These are phyloP conservation scores for Penicillium sumatraense DNA, from an alignment of 2,329 filamentous ascomycete species.

Conservation along the genomic window DNA sequence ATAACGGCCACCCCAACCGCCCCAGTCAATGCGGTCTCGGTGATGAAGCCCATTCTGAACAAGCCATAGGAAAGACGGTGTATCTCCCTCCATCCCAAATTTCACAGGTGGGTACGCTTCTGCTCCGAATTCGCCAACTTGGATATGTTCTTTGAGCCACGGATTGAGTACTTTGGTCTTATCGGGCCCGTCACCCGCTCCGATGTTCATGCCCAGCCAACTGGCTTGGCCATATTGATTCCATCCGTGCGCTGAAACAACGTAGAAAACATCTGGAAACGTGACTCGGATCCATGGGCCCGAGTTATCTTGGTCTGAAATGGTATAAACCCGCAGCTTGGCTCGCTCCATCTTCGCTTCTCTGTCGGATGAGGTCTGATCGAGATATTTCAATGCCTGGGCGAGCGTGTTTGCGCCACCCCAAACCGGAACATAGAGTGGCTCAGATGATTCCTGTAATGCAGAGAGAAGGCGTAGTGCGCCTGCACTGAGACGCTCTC, in stretches of 20 bases:
- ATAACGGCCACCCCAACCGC: conserved; percentile 49
- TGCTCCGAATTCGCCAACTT: conserved; percentile 53
- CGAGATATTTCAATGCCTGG: conserved; percentile 47
- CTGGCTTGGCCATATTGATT: conserved; percentile 59
- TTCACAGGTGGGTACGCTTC: conserved; percentile 51
- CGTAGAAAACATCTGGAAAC: conserved; percentile 62
- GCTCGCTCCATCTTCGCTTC: conserved; percentile 42
- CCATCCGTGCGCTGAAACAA: conserved; percentile 60
- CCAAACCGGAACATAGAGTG: conserved; percentile 57
- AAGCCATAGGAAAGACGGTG: conserved; percentile 46
- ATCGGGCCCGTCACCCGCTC: conserved; percentile 56
- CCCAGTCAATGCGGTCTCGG: conserved; percentile 46
- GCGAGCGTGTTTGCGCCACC: conserved; percentile 58
- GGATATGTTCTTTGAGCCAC: conserved; percentile 60
- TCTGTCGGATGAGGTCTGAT: conserved; percentile 3
- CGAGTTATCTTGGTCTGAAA: conserved; percentile 64
- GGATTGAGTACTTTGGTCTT: conserved; percentile 52
- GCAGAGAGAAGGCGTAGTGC: background rate
- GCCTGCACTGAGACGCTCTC: background rate
- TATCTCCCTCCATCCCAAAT: conserved; percentile 58
- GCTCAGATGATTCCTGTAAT: conserved; percentile 35
- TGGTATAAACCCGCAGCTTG: conserved; percentile 58
- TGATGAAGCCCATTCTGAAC: conserved; percentile 48
- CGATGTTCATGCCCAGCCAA: conserved; percentile 61
- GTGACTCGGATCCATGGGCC: conserved; percentile 59